A percentile compares a stretch with the other conserved stretches of the same genome.
Evolutionary conservation across 352 stramenopile genomes (phyloP).

Genomic region (Pythium angustatum): DNA sequence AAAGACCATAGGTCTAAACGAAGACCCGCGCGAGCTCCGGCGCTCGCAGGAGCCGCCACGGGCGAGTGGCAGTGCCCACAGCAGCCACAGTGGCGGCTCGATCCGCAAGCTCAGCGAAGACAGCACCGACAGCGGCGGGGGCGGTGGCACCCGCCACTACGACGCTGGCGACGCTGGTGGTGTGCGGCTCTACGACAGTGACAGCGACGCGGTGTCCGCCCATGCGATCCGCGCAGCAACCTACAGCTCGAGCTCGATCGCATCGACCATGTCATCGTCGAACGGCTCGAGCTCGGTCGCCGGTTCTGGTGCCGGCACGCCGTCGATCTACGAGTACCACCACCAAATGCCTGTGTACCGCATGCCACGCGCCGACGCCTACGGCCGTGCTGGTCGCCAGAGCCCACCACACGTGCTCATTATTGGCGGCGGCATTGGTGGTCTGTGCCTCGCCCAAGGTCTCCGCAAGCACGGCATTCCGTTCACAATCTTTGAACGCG

Average conservation of each 20-base stretch:
- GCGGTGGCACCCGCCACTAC: too few relatives aligned
- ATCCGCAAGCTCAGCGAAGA: conserved; percentile 19
- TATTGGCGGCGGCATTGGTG: conserved; percentile 56
- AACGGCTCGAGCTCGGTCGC: too few relatives aligned
- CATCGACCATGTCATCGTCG: conserved; percentile 13
- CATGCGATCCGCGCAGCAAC: not conserved
- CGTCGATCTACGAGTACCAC: conserved; percentile 31
- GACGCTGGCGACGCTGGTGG: not conserved
- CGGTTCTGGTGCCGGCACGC: too few relatives aligned
- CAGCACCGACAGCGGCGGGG: conserved; percentile 10
- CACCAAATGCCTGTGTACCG: conserved; percentile 20
- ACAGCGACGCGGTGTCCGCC: not conserved
- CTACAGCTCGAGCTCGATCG: not conserved
- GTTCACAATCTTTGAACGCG: conserved; percentile 69
- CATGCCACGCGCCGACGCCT: not conserved
- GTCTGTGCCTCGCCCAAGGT: conserved; percentile 59
- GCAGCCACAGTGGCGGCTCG: conserved; percentile 2
- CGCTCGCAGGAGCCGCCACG: not conserved
- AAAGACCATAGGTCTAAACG: conserved; percentile 26
- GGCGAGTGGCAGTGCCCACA: not conserved
- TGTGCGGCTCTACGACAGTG: conserved; percentile 14
- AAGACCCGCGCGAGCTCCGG: conserved; percentile 14
- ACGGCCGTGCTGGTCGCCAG: not conserved
- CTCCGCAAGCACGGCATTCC: conserved; percentile 60
- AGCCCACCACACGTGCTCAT: conserved; percentile 23